A percentile compares a stretch with the other conserved stretches of the same genome.
These are phyloP conservation scores for Sporisorium graminicola DNA, from an alignment of 1,284 basidiomycete species.

Conservation along the genomic window DNA sequence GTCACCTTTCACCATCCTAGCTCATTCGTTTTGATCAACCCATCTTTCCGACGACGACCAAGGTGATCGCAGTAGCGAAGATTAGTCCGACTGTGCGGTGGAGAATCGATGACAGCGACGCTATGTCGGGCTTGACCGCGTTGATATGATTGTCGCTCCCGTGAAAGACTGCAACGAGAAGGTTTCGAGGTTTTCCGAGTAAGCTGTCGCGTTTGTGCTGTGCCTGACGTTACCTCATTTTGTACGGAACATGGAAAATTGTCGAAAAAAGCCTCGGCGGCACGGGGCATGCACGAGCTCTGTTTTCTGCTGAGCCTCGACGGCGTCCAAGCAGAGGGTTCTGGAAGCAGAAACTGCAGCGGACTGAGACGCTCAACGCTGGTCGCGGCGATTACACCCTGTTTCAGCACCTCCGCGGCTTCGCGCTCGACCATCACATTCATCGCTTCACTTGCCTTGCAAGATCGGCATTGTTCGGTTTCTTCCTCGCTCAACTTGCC, in stretches of 20 bases:
- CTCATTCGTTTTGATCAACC: too few species aligned
- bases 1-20: neutral
- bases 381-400: too few species aligned
- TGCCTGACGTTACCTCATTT: neutral
- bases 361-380: too few species aligned
- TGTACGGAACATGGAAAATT: constrained; percentile 5
- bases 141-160: too few species aligned
- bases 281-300: neutral
- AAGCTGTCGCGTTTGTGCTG: constrained; percentile 2
- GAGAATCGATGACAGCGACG: too few species aligned
- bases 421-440: constrained; percentile 16
- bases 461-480: constrained; percentile 8
- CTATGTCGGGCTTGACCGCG: too few species aligned
- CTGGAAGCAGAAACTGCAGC: neutral
- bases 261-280: constrained; percentile 6
- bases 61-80: too few species aligned
- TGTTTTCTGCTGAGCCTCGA: neutral
- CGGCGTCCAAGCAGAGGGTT: neutral
- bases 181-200: neutral
- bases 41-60: too few species aligned
- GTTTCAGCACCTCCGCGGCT: constrained; percentile 27
- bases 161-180: neutral
- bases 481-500: neutral
- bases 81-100: too few species aligned
- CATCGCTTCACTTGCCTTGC: neutral